These are phyloP conservation scores for Rhizophlyctis rosea DNA, from an alignment of 192 early-diverging fungal genomes.

Conservation along the genomic window DNA sequence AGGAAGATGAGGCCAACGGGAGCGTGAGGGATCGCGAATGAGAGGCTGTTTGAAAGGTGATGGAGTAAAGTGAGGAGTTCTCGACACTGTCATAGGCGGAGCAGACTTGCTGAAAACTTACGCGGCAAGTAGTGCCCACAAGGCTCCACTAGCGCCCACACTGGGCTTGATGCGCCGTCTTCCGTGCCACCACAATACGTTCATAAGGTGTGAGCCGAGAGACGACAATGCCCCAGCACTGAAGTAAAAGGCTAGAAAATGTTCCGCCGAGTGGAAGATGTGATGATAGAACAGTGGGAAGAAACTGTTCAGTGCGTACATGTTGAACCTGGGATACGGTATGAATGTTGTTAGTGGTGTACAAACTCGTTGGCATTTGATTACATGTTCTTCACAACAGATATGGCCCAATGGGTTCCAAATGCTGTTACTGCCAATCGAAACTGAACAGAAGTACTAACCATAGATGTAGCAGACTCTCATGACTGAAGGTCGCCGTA, in stretches of 20 bases:
- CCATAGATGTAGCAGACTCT: conserved; percentile 69
- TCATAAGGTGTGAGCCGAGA: conserved; percentile 61
- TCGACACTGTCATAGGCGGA: conserved; percentile 4
- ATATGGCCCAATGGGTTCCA: too few species aligned
- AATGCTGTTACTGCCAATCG: too few species aligned
- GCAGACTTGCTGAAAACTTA: neutral
- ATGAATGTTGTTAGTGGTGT: too few species aligned
- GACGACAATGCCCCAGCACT: conserved; percentile 64
- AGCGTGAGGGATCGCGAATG: conserved; percentile 16
- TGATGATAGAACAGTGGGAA: conserved; percentile 18
- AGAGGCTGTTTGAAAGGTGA: neutral
- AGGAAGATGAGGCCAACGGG: conserved; percentile 31
- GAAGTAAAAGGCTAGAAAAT: conserved; percentile 70
- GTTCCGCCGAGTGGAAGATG: conserved; percentile 6
- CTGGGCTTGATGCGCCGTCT: conserved; percentile 51
- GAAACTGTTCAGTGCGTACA: conserved; percentile 62
- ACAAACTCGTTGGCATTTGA: too few species aligned
- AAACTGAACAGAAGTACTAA: too few species aligned
- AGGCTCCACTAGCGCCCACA: conserved; percentile 81
- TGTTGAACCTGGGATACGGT: conserved; percentile 81
- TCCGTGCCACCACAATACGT: conserved; percentile 31
- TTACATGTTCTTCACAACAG: too few species aligned
- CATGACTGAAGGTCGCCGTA: conserved; percentile 77
- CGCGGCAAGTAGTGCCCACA: conserved; percentile 69
- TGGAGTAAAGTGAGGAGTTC: neutral